A percentile compares a stretch with the other conserved stretches of the same genome.
phyloP scores from a whole-genome alignment of 192 early-diverging fungal species.

The Coemansia asiatica region DNA sequence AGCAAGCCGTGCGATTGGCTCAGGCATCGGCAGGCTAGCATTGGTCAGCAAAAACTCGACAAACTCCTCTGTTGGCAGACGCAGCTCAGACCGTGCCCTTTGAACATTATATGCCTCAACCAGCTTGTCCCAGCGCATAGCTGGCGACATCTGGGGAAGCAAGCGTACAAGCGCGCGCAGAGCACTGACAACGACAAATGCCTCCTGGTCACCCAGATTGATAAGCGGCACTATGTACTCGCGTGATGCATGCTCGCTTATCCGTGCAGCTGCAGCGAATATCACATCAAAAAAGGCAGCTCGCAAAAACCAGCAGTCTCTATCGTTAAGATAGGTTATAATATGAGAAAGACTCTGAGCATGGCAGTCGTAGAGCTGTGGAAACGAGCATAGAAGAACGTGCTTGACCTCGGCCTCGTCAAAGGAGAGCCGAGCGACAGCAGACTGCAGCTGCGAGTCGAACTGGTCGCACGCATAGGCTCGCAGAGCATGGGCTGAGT shows the following conservation, averaged over 20 bases:
- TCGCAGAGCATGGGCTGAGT: slow-evolving; percentile 71
- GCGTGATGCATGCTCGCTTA: slow-evolving; percentile 82
- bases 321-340: slow-evolving; percentile 95
- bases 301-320: slow-evolving; percentile 86
- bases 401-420: slow-evolving; percentile 83
- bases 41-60: slow-evolving; percentile 28
- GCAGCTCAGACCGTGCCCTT: slow-evolving; percentile 16
- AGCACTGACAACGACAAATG: slow-evolving; percentile 90
- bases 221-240: slow-evolving; percentile 94
- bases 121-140: slow-evolving; percentile 52
- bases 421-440: slow-evolving; percentile 76
- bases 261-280: slow-evolving; percentile 83
- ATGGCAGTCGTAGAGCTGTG: slow-evolving; percentile 45
- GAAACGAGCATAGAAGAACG: slow-evolving; percentile 66
- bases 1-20: slow-evolving; percentile 20
- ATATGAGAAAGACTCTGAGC: slow-evolving; percentile 75
- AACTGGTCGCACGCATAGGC: slow-evolving; percentile 37
- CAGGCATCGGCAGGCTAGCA: slow-evolving; percentile 32
- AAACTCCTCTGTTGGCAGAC: slow-evolving; percentile 25
- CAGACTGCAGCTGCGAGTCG: slow-evolving; percentile 72
- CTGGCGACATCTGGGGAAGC: slow-evolving; percentile 50
- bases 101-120: slow-evolving; percentile 33
- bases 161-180: slow-evolving; percentile 79
- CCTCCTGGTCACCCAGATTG: slow-evolving; percentile 85
- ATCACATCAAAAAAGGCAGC: slow-evolving; percentile 95